These are phyloP conservation scores for Cercophora samala DNA, from an alignment of 495 filamentous ascomycete species.

Conservation along the genomic window DNA sequence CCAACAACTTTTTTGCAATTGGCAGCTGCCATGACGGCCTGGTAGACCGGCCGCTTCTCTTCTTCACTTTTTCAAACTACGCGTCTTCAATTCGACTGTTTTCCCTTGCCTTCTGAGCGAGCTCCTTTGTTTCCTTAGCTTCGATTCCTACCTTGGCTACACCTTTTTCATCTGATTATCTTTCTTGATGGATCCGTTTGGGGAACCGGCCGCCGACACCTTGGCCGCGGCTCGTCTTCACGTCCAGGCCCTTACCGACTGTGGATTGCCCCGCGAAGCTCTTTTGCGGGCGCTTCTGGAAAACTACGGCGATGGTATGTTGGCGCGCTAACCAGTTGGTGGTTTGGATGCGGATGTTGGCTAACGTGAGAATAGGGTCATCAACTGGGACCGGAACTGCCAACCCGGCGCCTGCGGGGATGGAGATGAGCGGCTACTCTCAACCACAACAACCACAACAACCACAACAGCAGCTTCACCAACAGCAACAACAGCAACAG, in stretches of 20 bases:
- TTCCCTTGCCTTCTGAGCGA: constrained; percentile 4
- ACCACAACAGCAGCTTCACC: constrained; percentile 19
- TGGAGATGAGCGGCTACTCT: constrained; percentile 19
- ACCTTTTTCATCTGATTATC: constrained; percentile 3
- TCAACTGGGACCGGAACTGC: constrained; percentile 1
- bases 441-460: constrained; percentile 19
- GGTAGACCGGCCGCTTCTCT: constrained; percentile 19
- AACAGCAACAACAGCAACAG: constrained; percentile 17
- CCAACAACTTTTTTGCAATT: constrained; percentile 6
- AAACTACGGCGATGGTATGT: constrained; percentile 27
- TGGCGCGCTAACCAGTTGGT: no score
- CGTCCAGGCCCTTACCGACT: constrained; percentile 33
- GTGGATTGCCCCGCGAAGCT: constrained; percentile 32
- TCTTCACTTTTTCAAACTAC: neutral
- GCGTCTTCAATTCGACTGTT: constrained; percentile 34
- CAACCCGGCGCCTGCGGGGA: neutral
- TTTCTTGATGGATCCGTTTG: constrained; percentile 36
- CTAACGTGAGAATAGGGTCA: neutral
- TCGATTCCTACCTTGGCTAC: neutral
- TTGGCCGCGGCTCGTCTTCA: constrained; percentile 35
- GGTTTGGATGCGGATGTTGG: neutral
- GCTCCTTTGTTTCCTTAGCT: neutral
- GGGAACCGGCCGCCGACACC: constrained; percentile 40
- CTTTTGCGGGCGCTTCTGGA: constrained; percentile 33
- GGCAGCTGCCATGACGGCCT: constrained; percentile 9